Evolutionary conservation across 1,284 basidiomycete genomes (phyloP).

Genomic region (Puccinia hordei): DNA sequence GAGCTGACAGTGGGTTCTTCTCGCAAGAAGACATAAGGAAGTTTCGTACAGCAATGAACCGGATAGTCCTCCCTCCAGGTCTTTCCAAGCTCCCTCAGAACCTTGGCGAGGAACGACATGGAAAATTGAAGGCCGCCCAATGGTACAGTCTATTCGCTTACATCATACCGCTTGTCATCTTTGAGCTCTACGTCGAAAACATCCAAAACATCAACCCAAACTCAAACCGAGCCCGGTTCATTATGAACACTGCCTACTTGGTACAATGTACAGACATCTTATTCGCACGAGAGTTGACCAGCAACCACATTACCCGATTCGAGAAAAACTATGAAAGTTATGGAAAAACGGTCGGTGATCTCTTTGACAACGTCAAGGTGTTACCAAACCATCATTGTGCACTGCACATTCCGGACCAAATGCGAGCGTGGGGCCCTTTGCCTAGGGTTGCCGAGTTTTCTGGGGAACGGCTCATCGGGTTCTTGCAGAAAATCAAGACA

Average conservation of each 20-base stretch:
- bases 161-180: slow-evolving; percentile 28
- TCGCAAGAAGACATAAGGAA: not conserved
- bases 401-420: slow-evolving; percentile 39
- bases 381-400: too few species aligned
- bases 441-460: slow-evolving; percentile 16
- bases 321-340: slow-evolving; percentile 27
- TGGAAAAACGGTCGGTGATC: not conserved
- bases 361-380: slow-evolving; percentile 2
- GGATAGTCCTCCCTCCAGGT: slow-evolving; percentile 24
- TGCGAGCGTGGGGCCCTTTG: slow-evolving; percentile 22
- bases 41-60: slow-evolving; percentile 7
- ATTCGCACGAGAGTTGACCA: too few species aligned
- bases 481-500: slow-evolving; percentile 27
- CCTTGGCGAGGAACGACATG: slow-evolving; percentile 44
- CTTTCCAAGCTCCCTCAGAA: slow-evolving; percentile 15
- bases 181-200: too few species aligned
- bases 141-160: slow-evolving; percentile 30
- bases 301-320: not conserved
- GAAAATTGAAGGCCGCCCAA: slow-evolving; percentile 25
- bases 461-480: slow-evolving; percentile 23
- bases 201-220: too few species aligned
- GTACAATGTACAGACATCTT: too few species aligned
- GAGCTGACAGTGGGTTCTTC: not conserved
- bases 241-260: too few species aligned
- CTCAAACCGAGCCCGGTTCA: too few species aligned